phyloP scores from a whole-genome alignment of 768 basidiomycete species.

The Russula sp. region DNA sequence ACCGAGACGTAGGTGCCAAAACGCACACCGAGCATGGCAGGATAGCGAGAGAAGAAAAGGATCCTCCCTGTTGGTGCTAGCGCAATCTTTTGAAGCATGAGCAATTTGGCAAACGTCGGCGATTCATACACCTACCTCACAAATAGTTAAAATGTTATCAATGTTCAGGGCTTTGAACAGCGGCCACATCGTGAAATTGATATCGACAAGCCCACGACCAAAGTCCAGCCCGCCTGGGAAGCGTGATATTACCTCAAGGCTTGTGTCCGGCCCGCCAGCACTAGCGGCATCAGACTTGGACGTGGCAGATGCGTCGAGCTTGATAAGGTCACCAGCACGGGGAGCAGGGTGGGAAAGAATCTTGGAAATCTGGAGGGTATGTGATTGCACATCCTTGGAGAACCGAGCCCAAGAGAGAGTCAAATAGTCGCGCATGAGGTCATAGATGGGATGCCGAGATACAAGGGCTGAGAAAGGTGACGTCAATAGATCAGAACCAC shows the following conservation, averaged over 20 bases:
- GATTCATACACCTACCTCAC: slow-evolving; percentile 56
- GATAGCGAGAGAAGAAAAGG: slow-evolving; percentile 84
- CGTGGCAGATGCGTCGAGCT: slow-evolving; percentile 69
- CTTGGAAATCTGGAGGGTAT: slow-evolving; percentile 86
- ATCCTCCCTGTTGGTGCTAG: slow-evolving; percentile 83
- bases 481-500: slow-evolving; percentile 10
- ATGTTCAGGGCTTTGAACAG: slow-evolving; percentile 89
- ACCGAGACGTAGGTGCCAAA: not conserved
- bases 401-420: slow-evolving; percentile 95
- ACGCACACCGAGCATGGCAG: slow-evolving; percentile 83
- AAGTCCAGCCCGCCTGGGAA: slow-evolving; percentile 95
- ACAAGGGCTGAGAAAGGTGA: slow-evolving; percentile 59
- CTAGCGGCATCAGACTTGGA: slow-evolving; percentile 49
- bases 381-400: slow-evolving; percentile 90
- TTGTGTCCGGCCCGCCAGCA: slow-evolving; percentile 40
- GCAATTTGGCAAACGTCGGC: not conserved
- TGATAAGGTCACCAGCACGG: slow-evolving; percentile 80
- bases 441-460: slow-evolving; percentile 91
- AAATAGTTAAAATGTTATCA: slow-evolving; percentile 89
- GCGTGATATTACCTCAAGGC: slow-evolving; percentile 79
- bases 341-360: slow-evolving; percentile 86
- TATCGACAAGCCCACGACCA: slow-evolving; percentile 84
- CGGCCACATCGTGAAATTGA: slow-evolving; percentile 97
- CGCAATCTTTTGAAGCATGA: slow-evolving; percentile 55
- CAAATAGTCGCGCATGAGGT: slow-evolving; percentile 91